Conservation (phyloP, 2,329 filamentous ascomycete species). For the Cladosporium sp. region DNA sequence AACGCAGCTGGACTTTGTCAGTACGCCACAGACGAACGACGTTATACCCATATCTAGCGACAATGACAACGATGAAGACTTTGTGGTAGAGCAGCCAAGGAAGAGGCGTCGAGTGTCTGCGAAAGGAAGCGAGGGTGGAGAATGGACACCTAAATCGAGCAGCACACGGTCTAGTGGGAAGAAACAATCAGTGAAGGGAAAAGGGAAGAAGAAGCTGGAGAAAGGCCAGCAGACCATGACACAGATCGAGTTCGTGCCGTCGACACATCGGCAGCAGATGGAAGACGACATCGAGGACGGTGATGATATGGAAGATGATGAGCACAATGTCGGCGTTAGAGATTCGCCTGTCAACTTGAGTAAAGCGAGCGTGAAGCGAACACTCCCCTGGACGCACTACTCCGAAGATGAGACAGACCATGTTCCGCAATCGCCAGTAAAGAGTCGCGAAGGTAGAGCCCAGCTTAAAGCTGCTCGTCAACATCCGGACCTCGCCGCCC, state of each 20-base stretch:
- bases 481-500: not conserved
- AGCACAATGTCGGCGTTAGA: not conserved
- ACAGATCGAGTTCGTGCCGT: slow-evolving; percentile 7
- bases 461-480: not conserved
- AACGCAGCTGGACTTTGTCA: slow-evolving; percentile 15
- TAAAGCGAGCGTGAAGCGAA: not conserved
- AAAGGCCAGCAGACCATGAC: slow-evolving; percentile 16
- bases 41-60: not conserved
- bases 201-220: not conserved
- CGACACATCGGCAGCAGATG: not conserved
- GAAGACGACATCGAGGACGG: slow-evolving; percentile 2
- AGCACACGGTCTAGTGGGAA: not conserved
- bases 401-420: not conserved
- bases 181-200: not conserved
- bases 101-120: slow-evolving; percentile 6
- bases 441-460: not conserved
- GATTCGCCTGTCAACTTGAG: not conserved
- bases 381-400: not conserved
- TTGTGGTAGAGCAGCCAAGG: slow-evolving; percentile 5
- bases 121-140: not conserved
- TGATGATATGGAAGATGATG: not conserved
- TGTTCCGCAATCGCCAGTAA: not conserved
- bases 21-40: slow-evolving; percentile 5
- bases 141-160: not conserved
- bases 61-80: not conserved